Base-by-base conservation (phyloP, 2,329 filamentous ascomycete species). In the Colletotrichum orbiculare region DNA sequence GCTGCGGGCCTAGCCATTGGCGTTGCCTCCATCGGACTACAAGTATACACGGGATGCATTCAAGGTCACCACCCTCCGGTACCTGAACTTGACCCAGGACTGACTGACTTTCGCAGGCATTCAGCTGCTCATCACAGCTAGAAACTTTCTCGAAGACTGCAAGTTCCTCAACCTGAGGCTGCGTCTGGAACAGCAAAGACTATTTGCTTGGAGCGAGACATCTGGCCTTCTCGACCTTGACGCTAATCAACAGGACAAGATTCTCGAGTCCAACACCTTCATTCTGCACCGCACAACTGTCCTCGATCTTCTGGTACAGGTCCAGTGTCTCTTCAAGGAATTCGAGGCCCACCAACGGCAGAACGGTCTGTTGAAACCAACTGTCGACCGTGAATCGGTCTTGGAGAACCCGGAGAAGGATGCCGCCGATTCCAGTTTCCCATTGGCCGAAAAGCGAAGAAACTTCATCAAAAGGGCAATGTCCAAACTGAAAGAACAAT, bases 131-230 rank as follows among this genome's bases (percentile, higher is more conserved):
- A 72, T 83, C 48, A 83, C 81, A 6, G 82, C 81, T n/a, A 72
- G 78, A 48, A 78, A 79, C 49, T 81, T 82, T 60, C 79, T 81
- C n/a, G 77, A 83, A 65, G 80, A 83, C 50, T 82, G 77, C 70
- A 78, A 75, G 62, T 83, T 83, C 69, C 78, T 83, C 62, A 83
- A 83, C 65, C 69, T 84, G 68, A 76, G 82, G 54, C 70, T 84
- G 54, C 79, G 80, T 56, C 82, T 84, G 78, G 82, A 84, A 69
- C 81, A 84, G 71, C 81, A 83, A 66, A 76, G 82, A 33, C 75
- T 83, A 12, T 83, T 82, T 64, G 80, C 80, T 45, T 83, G 82
- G 81, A 82, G 80, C 66, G 81, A 84, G 68, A 80, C 81, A 2
- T 83, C 81, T 10, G 82, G 81, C 8, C 70, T 84, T 15, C 73